Percentiles rank a stretch among this genome's conserved stretches.
These are phyloP conservation scores for Alternaria rosae DNA, from an alignment of 2,329 filamentous ascomycete genomes.

Conservation along the genomic window DNA sequence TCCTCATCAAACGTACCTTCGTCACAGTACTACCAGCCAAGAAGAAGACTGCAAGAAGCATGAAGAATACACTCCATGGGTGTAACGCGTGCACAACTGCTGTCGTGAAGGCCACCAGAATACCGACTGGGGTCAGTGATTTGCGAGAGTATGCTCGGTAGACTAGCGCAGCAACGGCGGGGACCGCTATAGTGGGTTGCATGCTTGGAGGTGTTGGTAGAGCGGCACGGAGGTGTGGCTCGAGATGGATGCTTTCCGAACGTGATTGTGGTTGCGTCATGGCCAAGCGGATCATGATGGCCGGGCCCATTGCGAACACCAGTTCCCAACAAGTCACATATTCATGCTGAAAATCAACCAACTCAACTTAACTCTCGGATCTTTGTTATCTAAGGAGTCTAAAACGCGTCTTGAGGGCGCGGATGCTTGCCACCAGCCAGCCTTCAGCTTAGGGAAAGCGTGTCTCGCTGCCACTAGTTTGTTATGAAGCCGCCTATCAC, in stretches of 20 bases:
- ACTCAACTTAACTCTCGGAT: neutral
- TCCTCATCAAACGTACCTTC: conserved; percentile 63
- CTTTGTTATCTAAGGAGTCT: neutral
- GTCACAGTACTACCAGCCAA: conserved; percentile 83
- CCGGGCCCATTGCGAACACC: neutral
- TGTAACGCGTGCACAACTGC: conserved; percentile 86
- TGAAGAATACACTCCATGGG: conserved; percentile 92
- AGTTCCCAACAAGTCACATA: neutral
- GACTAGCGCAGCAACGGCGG: conserved; percentile 48
- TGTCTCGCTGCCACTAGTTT: neutral
- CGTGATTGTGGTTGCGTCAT: conserved; percentile 17
- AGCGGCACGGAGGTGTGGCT: conserved; percentile 19
- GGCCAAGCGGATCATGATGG: neutral
- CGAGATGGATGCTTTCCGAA: conserved; percentile 5
- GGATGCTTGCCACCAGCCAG: neutral
- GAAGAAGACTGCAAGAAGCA: conserved; percentile 84
- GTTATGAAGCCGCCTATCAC: neutral
- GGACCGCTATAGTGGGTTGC: conserved; percentile 41
- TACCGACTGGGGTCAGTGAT: conserved; percentile 79
- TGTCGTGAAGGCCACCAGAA: conserved; percentile 75
- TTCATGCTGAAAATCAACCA: neutral
- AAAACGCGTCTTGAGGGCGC: neutral
- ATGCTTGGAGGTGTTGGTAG: conserved; percentile 26
- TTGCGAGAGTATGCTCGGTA: conserved; percentile 52
- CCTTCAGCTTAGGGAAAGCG: neutral